These are phyloP conservation scores for Oryza longistaminata DNA, from an alignment of 176 grass and related monocot species.

Conservation along the genomic window DNA sequence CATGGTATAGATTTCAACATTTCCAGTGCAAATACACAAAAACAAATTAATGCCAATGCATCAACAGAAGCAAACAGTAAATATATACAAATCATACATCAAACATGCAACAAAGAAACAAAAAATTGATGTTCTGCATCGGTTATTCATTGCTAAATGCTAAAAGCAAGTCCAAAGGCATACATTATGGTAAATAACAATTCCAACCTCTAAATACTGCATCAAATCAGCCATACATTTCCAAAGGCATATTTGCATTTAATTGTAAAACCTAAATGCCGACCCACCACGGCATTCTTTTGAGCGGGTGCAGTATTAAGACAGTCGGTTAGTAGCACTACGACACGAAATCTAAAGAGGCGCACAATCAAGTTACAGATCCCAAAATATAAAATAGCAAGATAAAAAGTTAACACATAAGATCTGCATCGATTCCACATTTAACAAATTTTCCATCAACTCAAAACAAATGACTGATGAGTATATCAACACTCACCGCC, in stretches of 20 bases:
- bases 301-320: background rate
- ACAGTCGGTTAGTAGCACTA: background rate
- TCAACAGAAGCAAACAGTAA: background rate
- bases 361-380: background rate
- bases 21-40: background rate
- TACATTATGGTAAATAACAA: background rate
- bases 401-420: background rate
- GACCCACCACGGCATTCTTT: background rate
- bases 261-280: background rate
- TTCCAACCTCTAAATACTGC: background rate
- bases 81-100: background rate
- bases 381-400: background rate
- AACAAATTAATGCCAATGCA: background rate
- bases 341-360: background rate
- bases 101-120: background rate
- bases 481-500: constrained; percentile 55
- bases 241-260: background rate
- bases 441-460: background rate
- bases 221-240: background rate
- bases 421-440: constrained; percentile 1
- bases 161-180: background rate
- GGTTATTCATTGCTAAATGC: background rate
- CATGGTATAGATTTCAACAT: background rate
- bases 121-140: too few relatives aligned
- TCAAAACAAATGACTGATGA: background rate